Evolutionary conservation across 2,329 filamentous ascomycete genomes (phyloP).

Genomic region (Aspergillus quadrilineatus): DNA sequence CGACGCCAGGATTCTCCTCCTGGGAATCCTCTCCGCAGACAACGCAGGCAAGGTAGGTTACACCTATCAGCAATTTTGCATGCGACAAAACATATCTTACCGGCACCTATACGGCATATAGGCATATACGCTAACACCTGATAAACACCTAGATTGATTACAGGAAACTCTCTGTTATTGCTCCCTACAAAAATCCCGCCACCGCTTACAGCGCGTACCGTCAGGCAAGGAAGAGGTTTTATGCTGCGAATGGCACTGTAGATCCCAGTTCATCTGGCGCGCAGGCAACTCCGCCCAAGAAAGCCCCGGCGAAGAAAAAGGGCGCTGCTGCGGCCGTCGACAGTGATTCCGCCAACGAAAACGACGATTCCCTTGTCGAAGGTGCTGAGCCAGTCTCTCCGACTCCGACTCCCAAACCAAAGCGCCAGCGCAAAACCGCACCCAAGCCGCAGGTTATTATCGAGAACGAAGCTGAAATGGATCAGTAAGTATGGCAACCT

Average conservation of each 20-base stretch:
- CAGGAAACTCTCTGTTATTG: conserved; percentile 35
- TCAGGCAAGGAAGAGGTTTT: conserved; percentile 40
- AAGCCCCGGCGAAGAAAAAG: conserved; percentile 26
- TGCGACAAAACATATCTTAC: not conserved
- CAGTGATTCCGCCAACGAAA: conserved; percentile 4
- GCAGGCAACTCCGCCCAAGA: conserved; percentile 14
- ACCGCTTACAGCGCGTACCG: conserved; percentile 39
- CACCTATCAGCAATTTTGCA: not conserved
- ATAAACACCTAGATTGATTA: conserved; percentile 37
- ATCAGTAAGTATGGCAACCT: not conserved
- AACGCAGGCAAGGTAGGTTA: conserved; percentile 19
- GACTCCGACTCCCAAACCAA: conserved; percentile 17
- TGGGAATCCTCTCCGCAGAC: conserved; percentile 19
- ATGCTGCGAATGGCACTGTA: conserved; percentile 6
- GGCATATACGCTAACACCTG: not conserved
- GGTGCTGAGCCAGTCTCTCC: not conserved
- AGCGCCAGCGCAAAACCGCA: conserved; percentile 23
- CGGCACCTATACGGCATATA: not conserved
- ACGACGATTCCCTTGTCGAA: conserved; percentile 6
- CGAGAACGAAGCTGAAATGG: conserved; percentile 3
- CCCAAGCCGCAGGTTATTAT: conserved; percentile 12
- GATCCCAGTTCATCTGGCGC: not conserved
- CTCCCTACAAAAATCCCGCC: conserved; percentile 36
- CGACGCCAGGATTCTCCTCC: conserved; percentile 24
- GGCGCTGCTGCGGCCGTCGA: conserved; percentile 4